Evolutionary conservation across 2,329 filamentous ascomycete genomes (phyloP), one percentile per base, ranked within the genome.

Genomic region (Domatiomyces globalis): DNA sequence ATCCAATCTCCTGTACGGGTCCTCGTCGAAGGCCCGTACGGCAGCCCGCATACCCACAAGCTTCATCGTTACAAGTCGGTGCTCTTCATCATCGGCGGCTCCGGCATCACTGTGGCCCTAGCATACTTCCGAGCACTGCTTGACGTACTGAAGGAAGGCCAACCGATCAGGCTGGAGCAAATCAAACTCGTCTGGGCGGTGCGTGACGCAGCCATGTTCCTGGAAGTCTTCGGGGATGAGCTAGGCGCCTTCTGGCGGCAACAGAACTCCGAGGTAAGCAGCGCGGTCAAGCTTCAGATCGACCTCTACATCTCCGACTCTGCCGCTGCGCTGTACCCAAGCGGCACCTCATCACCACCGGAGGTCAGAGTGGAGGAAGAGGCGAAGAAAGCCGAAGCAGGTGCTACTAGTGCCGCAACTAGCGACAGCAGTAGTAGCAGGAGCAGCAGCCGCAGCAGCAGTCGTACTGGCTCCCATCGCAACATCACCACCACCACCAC

Each of bases 21-120:
- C 43, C 65, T 76, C 2, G 58, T 76, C 9, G 74, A 77, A 60
- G 74, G 74, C 0, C 73, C 73, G 0, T 76, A 76, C 51, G 73
- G 73, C 3, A 67, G 69, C 1, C 57, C 75, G 0, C 67, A 66
- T 48, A 25, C 15, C 5, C 33, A 15, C 12, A 10, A 10, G 12
- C 43, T 45, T 10, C 7, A 27, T 10, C 61, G 59, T 6, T 75
- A 70, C 55, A 66, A 81, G 50, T 77, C 79, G 2, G 62, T 67
- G 1, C 63, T 80, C 9, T 73, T 78, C 0, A 62, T 77, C 6
- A 75, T 66, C 2, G 62, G 61, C n/a, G 62, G 63, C 5, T 64
- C 56, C 2, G 59, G 62, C 15, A 54, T 58, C 6, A 58, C 58
- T 67, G 74, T 49, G 67, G 81, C 56, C 65, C 77, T 51, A 66